These are phyloP conservation scores for Narthecium ossifragum DNA, from an alignment of 106 monocot genomes.

Conservation along the genomic window DNA sequence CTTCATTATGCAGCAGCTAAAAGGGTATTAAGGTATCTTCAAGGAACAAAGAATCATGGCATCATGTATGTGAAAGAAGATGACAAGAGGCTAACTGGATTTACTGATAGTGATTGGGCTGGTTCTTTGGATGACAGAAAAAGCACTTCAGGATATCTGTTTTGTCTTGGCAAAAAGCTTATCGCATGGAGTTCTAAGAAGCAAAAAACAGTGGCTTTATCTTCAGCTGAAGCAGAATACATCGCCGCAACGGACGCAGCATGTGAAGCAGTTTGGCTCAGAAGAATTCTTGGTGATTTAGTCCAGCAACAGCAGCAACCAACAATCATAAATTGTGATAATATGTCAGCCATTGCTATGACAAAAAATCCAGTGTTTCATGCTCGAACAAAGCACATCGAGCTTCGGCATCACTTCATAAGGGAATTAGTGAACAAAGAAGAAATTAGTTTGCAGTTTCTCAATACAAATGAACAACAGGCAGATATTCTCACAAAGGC, in stretches of 20 bases:
- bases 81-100: background rate
- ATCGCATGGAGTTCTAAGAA: background rate
- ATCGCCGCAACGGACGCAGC: background rate
- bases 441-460: no score
- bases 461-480: no score
- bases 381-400: constrained; percentile 2
- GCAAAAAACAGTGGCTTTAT: no score
- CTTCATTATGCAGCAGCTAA: background rate
- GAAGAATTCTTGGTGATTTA: background rate
- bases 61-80: background rate
- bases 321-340: background rate
- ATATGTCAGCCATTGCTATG: constrained; percentile 5
- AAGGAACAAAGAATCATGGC: background rate
- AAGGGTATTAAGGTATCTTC: background rate
- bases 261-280: background rate
- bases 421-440: background rate
- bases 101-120: background rate
- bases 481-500: no score
- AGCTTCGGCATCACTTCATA: constrained; percentile 1
- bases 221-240: background rate
- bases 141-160: background rate
- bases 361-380: background rate
- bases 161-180: background rate
- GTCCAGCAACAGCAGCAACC: background rate
- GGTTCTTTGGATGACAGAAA: background rate